A percentile compares a stretch with the other conserved stretches of the same genome.
Conservation (phyloP, 2,329 filamentous ascomycete species). For the Fusarium circinatum region DNA sequence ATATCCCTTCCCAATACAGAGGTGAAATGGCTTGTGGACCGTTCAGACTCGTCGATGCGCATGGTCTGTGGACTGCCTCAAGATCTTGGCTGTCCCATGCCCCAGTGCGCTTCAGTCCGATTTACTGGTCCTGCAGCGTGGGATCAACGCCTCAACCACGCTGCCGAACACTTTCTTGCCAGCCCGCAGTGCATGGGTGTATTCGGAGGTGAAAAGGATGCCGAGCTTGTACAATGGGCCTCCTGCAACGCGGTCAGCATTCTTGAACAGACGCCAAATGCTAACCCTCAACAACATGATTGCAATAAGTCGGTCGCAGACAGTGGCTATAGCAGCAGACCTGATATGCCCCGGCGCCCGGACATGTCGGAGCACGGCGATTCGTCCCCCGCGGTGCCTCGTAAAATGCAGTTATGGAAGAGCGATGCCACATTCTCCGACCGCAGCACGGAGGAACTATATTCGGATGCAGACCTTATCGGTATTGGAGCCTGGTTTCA, state of each 20-base stretch:
- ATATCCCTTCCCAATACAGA: neutral
- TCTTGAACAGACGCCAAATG: accelerated
- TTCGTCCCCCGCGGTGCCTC: neutral
- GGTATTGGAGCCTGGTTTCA: no score
- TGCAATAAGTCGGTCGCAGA: neutral
- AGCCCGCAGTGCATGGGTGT: accelerated
- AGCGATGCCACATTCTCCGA: neutral
- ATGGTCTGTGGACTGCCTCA: accelerated
- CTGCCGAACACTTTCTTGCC: accelerated
- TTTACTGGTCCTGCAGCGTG: accelerated
- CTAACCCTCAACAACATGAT: accelerated
- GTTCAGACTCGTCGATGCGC: neutral
- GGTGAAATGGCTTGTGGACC: accelerated
- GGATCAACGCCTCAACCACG: accelerated
- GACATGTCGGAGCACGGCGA: accelerated
- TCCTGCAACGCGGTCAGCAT: accelerated
- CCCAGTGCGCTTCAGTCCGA: accelerated
- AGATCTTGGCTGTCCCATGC: accelerated
- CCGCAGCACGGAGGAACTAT: neutral
- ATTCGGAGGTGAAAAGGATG: accelerated
- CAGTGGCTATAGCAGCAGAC: neutral
- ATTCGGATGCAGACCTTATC: no score
- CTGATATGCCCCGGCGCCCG: accelerated
- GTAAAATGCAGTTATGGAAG: no score
- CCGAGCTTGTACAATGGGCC: accelerated